Base-by-base conservation (phyloP, 768 basidiomycete genomes). In the Russula lepida region DNA sequence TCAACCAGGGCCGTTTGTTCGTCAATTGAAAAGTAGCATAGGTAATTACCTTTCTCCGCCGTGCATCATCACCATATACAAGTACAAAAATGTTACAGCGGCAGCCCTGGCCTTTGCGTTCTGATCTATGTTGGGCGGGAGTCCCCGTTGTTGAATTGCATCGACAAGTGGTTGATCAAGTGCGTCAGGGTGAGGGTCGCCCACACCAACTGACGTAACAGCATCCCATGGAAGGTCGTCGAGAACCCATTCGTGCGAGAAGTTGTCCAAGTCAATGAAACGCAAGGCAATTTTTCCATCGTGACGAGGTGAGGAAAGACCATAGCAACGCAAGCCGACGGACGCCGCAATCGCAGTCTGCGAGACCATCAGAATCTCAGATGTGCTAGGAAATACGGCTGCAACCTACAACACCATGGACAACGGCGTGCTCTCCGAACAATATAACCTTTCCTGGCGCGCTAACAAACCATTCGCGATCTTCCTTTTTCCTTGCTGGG, bases 361-460 rank as follows among this genome's bases (percentile, higher is more conserved):
- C 60, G 41, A 12, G 1, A 63, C 54, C 56, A 33, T 60, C 49
- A 64, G 63, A 55, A 30, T 35, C 33, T 19, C 64, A 25, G 48
- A 47, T 37, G 30, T 19, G 12, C 62, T 27, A 35, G 37, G 35
- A 50, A 51, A 27, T 30, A 62, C 8, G 67, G 64, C 59, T 17
- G 64, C 35, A 32, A 84, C 91, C 79, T 71, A 94, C 93, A 54
- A 93, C 88, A 56, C 97, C 97, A 71, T 98, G 88, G 21, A 99
- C 97, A 54, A 99, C 97, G 19, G 97, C 95, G 73, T 99, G 97
- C 74, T 99, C 97, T 51, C 97, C 97, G 66, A 98, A 99, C 64
- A 99, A 73, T 66, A 99, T 98, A 60, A 98, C 90, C 71, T 99
- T 99, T 27, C 97, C 97, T 8, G 97, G 97, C 3, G 97, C 93